Conservation (phyloP, 306 rosid genomes). For the Cyamopsis tetragonoloba region DNA sequence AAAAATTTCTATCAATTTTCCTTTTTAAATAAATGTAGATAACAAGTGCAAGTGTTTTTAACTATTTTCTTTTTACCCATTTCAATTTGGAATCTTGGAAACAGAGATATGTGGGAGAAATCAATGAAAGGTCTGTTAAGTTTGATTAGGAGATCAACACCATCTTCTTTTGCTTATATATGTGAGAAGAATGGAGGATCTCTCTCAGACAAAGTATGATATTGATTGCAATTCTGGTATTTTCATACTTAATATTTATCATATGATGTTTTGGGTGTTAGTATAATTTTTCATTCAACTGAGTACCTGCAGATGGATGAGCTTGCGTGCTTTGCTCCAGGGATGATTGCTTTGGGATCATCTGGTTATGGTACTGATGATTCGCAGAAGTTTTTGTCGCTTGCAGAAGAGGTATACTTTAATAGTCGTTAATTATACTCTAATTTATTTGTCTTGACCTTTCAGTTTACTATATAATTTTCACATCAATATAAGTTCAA, state of each 20-base stretch:
- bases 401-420: conserved; percentile 85
- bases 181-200: conserved; percentile 93
- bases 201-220: conserved; percentile 69
- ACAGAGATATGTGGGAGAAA: conserved; percentile 99
- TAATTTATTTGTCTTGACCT: conserved; percentile 6
- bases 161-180: conserved; percentile 88
- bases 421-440: not conserved
- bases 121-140: conserved; percentile 84
- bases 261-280: not conserved
- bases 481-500: not conserved
- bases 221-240: conserved; percentile 1
- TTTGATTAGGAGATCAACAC: conserved; percentile 76
- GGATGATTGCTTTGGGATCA: conserved; percentile 97
- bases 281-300: conserved; percentile 12
- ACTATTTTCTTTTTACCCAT: conserved; percentile 2
- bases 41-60: not conserved
- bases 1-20: not conserved
- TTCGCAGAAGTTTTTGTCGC: conserved; percentile 60
- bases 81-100: conserved; percentile 33
- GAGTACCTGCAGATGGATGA: conserved; percentile 88
- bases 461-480: not conserved
- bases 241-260: conserved; percentile 7
- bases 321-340: conserved; percentile 99
- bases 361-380: conserved; percentile 79
- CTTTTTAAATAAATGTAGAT: conserved; percentile 18